Base-by-base conservation (phyloP, 2,329 filamentous ascomycete species). In the Pleurostoma richardsiae region DNA sequence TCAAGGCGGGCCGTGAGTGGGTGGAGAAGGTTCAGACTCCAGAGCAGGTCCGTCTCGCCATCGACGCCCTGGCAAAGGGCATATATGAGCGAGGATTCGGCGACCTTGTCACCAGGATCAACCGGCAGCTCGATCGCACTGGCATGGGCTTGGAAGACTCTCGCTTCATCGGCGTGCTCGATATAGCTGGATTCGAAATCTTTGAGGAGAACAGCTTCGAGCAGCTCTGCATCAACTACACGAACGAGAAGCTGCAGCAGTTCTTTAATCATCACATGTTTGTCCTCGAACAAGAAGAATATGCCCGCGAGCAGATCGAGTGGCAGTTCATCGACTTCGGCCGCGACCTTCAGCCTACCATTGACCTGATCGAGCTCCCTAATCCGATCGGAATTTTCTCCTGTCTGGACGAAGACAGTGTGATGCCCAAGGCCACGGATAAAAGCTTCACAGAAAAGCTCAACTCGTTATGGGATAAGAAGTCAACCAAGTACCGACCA, bases 201-300 rank as follows among this genome's bases (percentile, higher is more conserved):
- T 99, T 99, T 58, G 91, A 99, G 57, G 82, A 89, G 59, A 99
- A 99, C 72, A 96, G 92, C 72, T 99, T 99, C 60, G 94, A 99
- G 65, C 94, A 99, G 66, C 79, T 99, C 5, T 99, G 94, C 73
- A 99, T 99, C 77, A 99, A 99, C 69, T 99, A 99, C 69, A 97
- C 95, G 51, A 99, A 99, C 68, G 94, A 99, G 67, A 99, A 96
- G 66, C 81, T 99, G 5, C 94, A 99, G 61, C 94, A 99, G 57
- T 99, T 99, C 67, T 99, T 99, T 79, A 99, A 99, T 60, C 94
- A 99, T 63, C 95, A 99, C 72, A 99, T 99, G 94, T 99, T 99
- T 61, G 94, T 99, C 7, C 76, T 99, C 6, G 94, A 99, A 64
- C 94, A 99, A 61, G 94, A 99, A 65, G 94, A 99, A 65, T 99